Percentiles rank a stretch among this genome's conserved stretches.
phyloP scores from a whole-genome alignment of 306 rosid species.

The Malus sieversii region DNA sequence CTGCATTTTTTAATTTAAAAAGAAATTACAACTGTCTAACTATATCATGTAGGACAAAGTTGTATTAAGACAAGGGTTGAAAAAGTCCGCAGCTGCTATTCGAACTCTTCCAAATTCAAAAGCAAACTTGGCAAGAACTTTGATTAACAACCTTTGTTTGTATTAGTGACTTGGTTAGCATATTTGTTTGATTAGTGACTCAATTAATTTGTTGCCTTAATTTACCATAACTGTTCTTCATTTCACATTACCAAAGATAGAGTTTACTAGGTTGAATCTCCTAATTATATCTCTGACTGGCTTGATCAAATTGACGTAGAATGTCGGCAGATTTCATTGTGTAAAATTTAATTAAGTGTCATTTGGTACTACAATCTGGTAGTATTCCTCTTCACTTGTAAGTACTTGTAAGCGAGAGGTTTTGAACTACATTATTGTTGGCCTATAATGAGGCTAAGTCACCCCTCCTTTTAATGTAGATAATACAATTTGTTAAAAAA shows the following conservation, averaged over 20 bases:
- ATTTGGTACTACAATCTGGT: no score
- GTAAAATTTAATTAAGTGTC: not conserved
- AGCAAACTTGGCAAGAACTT: no score
- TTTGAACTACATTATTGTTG: no score
- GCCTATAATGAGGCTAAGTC: accelerated
- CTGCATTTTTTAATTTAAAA: not conserved
- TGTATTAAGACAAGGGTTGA: not conserved
- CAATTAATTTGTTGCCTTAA: not conserved
- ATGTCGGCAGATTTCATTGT: not conserved
- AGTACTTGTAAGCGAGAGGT: no score
- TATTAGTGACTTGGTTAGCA: not conserved
- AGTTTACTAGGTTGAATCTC: not conserved
- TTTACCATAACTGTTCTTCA: not conserved
- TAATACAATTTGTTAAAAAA: no score
- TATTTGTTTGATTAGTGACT: not conserved
- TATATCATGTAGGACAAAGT: not conserved
- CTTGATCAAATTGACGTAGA: not conserved
- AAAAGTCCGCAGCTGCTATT: not conserved
- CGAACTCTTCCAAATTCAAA: not conserved
- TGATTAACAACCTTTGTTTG: not conserved
- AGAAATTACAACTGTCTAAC: not conserved
- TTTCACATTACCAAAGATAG: not conserved
- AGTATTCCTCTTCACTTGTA: no score
- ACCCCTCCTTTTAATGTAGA: accelerated
- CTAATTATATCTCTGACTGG: not conserved